These are phyloP conservation scores for Sphaerulina vaccinii DNA, from an alignment of 2,329 filamentous ascomycete genomes.

Conservation along the genomic window DNA sequence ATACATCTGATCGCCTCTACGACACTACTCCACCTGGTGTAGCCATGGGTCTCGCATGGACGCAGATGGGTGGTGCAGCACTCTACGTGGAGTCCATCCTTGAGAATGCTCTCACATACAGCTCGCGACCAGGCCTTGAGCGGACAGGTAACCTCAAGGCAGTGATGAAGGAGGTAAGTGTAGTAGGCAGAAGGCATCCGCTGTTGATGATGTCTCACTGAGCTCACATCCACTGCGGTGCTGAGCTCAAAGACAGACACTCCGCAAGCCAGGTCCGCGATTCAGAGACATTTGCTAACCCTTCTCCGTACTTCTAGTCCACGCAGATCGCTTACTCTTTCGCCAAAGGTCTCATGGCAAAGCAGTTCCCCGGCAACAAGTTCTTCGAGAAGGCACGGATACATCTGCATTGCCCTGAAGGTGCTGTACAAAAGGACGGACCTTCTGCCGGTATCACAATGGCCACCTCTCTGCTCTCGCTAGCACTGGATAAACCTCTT, in stretches of 20 bases:
- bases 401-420: conserved; percentile 94
- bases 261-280: too few species aligned
- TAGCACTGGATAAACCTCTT: conserved; percentile 76
- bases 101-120: conserved; percentile 72
- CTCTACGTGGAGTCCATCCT: conserved; percentile 97
- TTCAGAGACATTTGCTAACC: too few species aligned
- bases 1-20: conserved; percentile 93
- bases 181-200: too few species aligned
- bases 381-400: conserved; percentile 96
- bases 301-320: too few species aligned
- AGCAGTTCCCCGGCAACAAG: conserved; percentile 80
- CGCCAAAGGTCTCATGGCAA: conserved; percentile 83
- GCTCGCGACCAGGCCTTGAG: conserved; percentile 75
- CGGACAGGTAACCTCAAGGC: conserved; percentile 92
- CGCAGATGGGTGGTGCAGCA: conserved; percentile 91
- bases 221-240: too few species aligned
- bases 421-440: conserved; percentile 90
- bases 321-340: conserved; percentile 95
- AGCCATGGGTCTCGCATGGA: conserved; percentile 97
- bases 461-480: conserved; percentile 85
- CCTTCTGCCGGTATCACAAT: conserved; percentile 86
- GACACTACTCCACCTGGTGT: conserved; percentile 91
- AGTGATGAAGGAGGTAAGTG: conserved; percentile 99
- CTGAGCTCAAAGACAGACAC: too few species aligned
- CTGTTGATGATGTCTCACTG: too few species aligned